A percentile compares a stretch with the other conserved stretches of the same genome.
Conservation (phyloP, 2,329 filamentous ascomycete genomes). For the Phialophora expanda region DNA sequence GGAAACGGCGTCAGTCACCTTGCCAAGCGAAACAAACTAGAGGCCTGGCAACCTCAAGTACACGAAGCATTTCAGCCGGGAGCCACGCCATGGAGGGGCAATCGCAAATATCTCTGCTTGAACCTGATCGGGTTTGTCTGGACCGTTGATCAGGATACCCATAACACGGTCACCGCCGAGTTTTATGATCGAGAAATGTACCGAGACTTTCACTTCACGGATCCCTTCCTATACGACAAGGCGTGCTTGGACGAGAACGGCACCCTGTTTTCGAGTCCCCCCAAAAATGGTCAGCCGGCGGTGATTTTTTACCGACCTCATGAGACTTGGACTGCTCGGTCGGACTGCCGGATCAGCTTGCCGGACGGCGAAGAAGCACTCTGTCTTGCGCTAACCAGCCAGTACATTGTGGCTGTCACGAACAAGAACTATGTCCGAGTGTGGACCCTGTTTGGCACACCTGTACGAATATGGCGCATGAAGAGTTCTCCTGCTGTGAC, state of each 20-base stretch:
- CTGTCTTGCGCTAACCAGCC: constrained; percentile 88
- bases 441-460: constrained; percentile 90
- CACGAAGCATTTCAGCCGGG: constrained; percentile 92
- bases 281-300: constrained; percentile 67
- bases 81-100: constrained; percentile 93
- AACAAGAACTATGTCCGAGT: constrained; percentile 86
- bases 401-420: constrained; percentile 88
- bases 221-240: constrained; percentile 94
- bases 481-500: constrained; percentile 90
- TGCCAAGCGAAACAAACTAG: constrained; percentile 58
- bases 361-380: constrained; percentile 84
- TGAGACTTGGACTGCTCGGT: constrained; percentile 90
- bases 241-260: constrained; percentile 73
- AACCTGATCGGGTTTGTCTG: constrained; percentile 95
- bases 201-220: constrained; percentile 95
- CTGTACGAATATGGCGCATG: constrained; percentile 85
- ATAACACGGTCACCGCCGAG: constrained; percentile 93
- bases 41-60: constrained; percentile 65
- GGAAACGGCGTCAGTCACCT: constrained; percentile 51
- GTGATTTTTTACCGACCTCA: constrained; percentile 96
- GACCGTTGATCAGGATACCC: constrained; percentile 93
- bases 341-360: constrained; percentile 88
- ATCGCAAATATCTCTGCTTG: constrained; percentile 88
- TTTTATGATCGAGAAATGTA: constrained; percentile 95
- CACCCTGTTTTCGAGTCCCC: constrained; percentile 39